Evolutionary conservation across 2,329 filamentous ascomycete genomes (phyloP), one percentile per base, ranked within the genome.

Genomic region (Aureobasidium leucospermi): DNA sequence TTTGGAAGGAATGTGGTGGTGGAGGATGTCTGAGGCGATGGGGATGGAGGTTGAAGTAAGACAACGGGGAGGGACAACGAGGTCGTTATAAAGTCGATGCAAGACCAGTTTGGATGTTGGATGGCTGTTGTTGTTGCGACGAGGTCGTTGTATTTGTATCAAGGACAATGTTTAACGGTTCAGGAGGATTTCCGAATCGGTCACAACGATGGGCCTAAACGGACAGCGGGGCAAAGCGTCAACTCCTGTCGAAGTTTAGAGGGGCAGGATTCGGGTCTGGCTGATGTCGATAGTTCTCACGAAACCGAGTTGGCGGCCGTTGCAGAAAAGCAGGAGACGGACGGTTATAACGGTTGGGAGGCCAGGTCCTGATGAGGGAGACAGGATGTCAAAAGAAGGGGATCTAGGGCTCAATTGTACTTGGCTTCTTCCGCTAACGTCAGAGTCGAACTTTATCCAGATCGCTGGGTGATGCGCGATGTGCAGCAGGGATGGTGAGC

Each of bases 391-490:
- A 32, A 59, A 43, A 51, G 39, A 53, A 53, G 41, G 41, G 47
- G 41, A 51, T 52, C 41, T 46, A 53, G 47, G 46, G 58, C 39
- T 51, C 46, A 53, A 45, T 53, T 53, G 46, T 46, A 53, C 58
- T 59, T 59, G 47, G 58, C 58, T 43, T n/a, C 39, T 32, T 38
- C 38, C 46, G 47, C 58, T 46, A 59, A 59, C 58, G 59, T 56
- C 59, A 61, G 58, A 62, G 55, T 58, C 60, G 55, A 62, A 62
- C 61, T 63, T 59, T 67, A 64, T 61, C 71, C 72, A 73, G 72
- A 74, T 74, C 71, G 71, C 68, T 70, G 72, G 71, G 43, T 47
- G 55, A 69, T 68, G 56, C 42, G 46, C 47, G 63, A 64, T 64
- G 63, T 58, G 56, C 58, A 56, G 43, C 56, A 51, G 53, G 59